A percentile compares a stretch with the other conserved stretches of the same genome.
These are phyloP conservation scores for Hypseocharis bilobata DNA, from an alignment of 441 rosid species.

Conservation along the genomic window DNA sequence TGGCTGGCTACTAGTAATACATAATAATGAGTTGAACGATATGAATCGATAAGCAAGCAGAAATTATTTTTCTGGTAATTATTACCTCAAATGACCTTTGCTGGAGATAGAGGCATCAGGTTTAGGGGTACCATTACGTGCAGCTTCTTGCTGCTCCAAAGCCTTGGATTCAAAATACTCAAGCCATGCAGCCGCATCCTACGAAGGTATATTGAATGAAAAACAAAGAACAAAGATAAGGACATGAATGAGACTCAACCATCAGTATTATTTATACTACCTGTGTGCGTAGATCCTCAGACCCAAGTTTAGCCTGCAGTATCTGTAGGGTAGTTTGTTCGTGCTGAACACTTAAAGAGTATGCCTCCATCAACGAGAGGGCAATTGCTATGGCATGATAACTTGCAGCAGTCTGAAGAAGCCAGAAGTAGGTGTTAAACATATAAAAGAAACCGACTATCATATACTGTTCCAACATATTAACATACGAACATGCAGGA, in stretches of 20 bases:
- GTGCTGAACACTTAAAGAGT: constrained; percentile 68
- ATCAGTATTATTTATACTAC: constrained; percentile 24
- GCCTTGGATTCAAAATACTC: constrained; percentile 77
- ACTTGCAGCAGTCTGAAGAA: constrained; percentile 69
- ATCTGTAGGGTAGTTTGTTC: constrained; percentile 74
- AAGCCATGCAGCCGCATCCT: constrained; percentile 87
- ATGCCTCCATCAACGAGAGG: constrained; percentile 67
- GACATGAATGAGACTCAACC: constrained; percentile 6
- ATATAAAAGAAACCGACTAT: neutral
- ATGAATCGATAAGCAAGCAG: neutral
- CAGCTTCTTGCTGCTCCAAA: constrained; percentile 78
- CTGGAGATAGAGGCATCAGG: constrained; percentile 80
- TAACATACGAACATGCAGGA: neutral
- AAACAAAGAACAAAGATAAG: constrained; percentile 14
- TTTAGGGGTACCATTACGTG: constrained; percentile 73
- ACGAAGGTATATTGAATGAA: constrained; percentile 18
- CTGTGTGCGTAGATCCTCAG: constrained; percentile 71
- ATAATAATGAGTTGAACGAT: too few species aligned
- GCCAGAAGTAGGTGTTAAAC: constrained; percentile 20
- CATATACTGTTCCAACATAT: neutral
- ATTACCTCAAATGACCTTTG: constrained; percentile 74
- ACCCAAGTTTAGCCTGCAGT: constrained; percentile 68
- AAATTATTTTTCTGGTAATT: constrained; percentile 7
- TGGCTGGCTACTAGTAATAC: too few species aligned
- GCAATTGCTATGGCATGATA: constrained; percentile 87